Conservation (phyloP, 495 filamentous ascomycete species). For the Penicillium mononematosum region DNA sequence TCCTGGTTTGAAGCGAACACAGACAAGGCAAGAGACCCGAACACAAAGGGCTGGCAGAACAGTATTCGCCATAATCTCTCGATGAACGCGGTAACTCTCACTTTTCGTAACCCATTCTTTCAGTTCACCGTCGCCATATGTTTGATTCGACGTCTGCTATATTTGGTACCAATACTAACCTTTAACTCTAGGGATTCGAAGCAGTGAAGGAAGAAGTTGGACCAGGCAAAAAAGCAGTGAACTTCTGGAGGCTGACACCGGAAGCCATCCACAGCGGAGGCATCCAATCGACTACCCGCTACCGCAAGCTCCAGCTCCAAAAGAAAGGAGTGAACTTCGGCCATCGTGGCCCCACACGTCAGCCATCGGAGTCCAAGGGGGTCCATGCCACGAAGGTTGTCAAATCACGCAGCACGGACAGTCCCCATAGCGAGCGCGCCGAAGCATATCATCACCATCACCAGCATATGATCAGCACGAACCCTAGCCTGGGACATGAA, state of each 20-base stretch:
- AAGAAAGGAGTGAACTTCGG: slow-evolving; percentile 47
- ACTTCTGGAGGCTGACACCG: slow-evolving; percentile 64
- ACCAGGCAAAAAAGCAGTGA: slow-evolving; percentile 58
- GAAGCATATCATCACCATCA: slow-evolving; percentile 9
- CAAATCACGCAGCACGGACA: background rate
- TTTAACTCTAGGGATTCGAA: slow-evolving; percentile 57
- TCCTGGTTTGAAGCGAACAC: slow-evolving; percentile 85
- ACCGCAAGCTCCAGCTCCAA: slow-evolving; percentile 50
- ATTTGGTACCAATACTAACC: slow-evolving; percentile 13
- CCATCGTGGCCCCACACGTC: slow-evolving; percentile 47
- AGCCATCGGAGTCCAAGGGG: slow-evolving; percentile 56
- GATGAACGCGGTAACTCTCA: slow-evolving; percentile 76
- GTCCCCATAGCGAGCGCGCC: slow-evolving; percentile 18
- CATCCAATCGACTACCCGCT: slow-evolving; percentile 74
- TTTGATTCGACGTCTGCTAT: slow-evolving; percentile 6
- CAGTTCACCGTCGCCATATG: background rate
- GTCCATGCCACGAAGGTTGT: slow-evolving; percentile 47
- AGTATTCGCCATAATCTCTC: slow-evolving; percentile 96
- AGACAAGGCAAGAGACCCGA: slow-evolving; percentile 61
- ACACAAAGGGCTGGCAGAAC: slow-evolving; percentile 89
- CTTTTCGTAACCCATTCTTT: slow-evolving; percentile 3
- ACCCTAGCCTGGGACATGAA: background rate
- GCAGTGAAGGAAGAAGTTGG: slow-evolving; percentile 50
- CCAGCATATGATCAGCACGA: background rate
- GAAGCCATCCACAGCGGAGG: slow-evolving; percentile 60